A percentile compares a stretch with the other conserved stretches of the same genome.
These are phyloP conservation scores for Jatropha podagrica DNA, from an alignment of 441 rosid species.

Conservation along the genomic window DNA sequence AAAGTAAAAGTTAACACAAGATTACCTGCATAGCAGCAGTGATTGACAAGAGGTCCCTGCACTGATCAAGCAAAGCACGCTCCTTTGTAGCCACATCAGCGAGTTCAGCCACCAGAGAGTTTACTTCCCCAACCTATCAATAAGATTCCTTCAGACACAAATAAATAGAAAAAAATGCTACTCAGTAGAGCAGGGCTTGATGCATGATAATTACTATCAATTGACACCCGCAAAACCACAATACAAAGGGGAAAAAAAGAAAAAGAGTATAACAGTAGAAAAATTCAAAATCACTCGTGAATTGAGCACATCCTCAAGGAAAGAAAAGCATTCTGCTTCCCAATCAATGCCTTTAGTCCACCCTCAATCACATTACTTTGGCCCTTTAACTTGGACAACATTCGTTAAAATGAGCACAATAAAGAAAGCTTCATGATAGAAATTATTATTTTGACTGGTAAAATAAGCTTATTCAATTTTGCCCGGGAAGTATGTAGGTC, in stretches of 20 bases:
- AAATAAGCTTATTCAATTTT: too few species aligned
- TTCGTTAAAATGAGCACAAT: neutral
- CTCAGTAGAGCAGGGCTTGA: neutral
- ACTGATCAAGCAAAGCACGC: slow-evolving; percentile 57
- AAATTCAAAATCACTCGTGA: neutral
- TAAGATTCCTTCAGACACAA: neutral
- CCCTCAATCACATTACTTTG: too few species aligned
- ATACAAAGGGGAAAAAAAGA: neutral
- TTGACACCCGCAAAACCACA: neutral
- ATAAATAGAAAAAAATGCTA: neutral
- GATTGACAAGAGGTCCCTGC: slow-evolving; percentile 55
- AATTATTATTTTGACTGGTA: neutral
- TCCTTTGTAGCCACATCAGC: slow-evolving; percentile 50
- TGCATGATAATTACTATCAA: neutral
- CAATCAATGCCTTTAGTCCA: neutral
- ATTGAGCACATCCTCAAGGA: neutral
- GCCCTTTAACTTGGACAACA: neutral
- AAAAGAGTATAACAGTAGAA: neutral
- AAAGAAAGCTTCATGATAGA: neutral
- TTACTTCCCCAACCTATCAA: slow-evolving; percentile 59
- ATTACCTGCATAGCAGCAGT: slow-evolving; percentile 72
- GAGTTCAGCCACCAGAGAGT: slow-evolving; percentile 54
- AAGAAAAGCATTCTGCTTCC: neutral
- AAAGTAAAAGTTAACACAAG: neutral
- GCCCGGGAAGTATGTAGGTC: neutral